Conservation (phyloP, 1,284 basidiomycete species). For the Microbotryomycetes sp. region DNA sequence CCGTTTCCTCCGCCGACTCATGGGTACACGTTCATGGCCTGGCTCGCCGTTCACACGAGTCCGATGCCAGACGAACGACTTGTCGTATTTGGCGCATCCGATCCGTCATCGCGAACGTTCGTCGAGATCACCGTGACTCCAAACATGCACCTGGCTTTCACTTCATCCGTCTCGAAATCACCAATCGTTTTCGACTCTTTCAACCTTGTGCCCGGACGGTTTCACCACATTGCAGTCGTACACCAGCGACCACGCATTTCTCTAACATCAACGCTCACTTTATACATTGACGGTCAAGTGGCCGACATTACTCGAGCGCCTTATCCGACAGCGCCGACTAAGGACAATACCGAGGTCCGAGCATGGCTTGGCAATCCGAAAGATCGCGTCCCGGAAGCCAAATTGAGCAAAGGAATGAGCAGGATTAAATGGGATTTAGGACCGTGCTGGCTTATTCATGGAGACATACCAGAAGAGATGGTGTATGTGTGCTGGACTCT, state of each 20-base stretch:
- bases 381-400: not conserved
- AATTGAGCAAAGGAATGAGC: not conserved
- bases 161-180: not conserved
- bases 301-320: not conserved
- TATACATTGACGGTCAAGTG: constrained; percentile 15
- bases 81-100: constrained; percentile 6
- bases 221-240: constrained; percentile 19
- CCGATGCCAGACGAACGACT: not conserved
- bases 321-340: constrained; percentile 10
- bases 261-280: not conserved
- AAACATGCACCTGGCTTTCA: constrained; percentile 2
- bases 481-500: constrained; percentile 39
- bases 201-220: not conserved
- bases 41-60: constrained; percentile 4
- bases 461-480: constrained; percentile 18
- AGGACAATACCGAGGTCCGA: constrained; percentile 6
- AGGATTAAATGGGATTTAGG: constrained; percentile 11
- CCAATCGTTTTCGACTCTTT: constrained; percentile 6
- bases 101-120: constrained; percentile 1
- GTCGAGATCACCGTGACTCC: constrained; percentile 8
- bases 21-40: constrained; percentile 18
- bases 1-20: constrained; percentile 11
- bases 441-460: constrained; percentile 15
- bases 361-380: constrained; percentile 16
- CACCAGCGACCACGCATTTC: constrained; percentile 12